Evolutionary conservation across 805 yeast genomes (phyloP).

Genomic region (Teunomyces aglyptinius): DNA sequence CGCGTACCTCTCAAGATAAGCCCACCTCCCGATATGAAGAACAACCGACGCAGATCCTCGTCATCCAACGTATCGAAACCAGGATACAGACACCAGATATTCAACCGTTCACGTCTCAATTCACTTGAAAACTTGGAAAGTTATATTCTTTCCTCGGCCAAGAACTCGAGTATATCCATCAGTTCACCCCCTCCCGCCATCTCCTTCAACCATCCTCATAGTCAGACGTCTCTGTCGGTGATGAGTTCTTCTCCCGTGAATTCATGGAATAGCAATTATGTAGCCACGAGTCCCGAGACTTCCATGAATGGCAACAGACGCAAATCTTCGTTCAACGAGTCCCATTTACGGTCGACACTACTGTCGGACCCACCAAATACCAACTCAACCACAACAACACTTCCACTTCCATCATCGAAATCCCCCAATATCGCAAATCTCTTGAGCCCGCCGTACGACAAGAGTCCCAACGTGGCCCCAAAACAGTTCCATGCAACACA

Average conservation of each 20-base stretch:
- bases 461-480: constrained; percentile 8
- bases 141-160: constrained; percentile 41
- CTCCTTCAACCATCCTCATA: constrained; percentile 5
- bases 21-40: constrained; percentile 32
- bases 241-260: constrained; percentile 23
- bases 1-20: constrained; percentile 38
- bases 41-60: constrained; percentile 28
- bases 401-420: constrained; percentile 7
- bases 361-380: constrained; percentile 17
- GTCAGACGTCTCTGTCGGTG: constrained; percentile 10
- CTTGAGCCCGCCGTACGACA: constrained; percentile 12
- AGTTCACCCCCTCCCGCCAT: constrained; percentile 32
- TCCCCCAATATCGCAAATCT: constrained; percentile 12
- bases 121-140: constrained; percentile 43
- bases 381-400: constrained; percentile 5
- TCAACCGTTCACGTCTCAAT: constrained; percentile 40
- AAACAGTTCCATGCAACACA: constrained; percentile 7
- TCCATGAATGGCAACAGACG: constrained; percentile 19
- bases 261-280: constrained; percentile 20
- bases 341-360: constrained; percentile 42
- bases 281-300: constrained; percentile 11
- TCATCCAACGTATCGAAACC: constrained; percentile 23
- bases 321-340: constrained; percentile 43
- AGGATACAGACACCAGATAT: constrained; percentile 28
- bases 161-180: constrained; percentile 32